Evolutionary conservation across 1,139 yeast genomes (phyloP).

Genomic region (Taphrina wiesneri): DNA sequence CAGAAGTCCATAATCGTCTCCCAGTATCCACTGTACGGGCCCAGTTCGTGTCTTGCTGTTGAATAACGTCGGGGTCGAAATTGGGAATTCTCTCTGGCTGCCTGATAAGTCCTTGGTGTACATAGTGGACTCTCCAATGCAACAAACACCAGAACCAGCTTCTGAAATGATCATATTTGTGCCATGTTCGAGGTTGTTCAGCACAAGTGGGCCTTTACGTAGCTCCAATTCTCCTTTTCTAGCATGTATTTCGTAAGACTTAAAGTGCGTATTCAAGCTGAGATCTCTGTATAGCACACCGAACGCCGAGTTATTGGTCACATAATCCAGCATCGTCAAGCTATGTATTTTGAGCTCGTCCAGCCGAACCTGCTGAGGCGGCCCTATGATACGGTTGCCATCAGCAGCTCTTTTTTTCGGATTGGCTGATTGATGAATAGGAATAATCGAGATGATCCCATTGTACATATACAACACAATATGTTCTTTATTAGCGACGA

Average conservation of each 20-base stretch:
- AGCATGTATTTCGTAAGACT: slow-evolving; percentile 38
- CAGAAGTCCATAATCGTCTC: slow-evolving; percentile 40
- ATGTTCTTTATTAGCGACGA: slow-evolving; percentile 37
- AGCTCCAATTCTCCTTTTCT: slow-evolving; percentile 28
- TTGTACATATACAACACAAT: slow-evolving; percentile 37
- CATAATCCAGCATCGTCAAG: slow-evolving; percentile 36
- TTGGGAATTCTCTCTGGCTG: slow-evolving; percentile 34
- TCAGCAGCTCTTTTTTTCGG: slow-evolving; percentile 16
- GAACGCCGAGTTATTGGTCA: slow-evolving; percentile 33
- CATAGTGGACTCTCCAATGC: slow-evolving; percentile 38
- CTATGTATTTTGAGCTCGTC: slow-evolving; percentile 39
- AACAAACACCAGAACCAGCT: slow-evolving; percentile 35
- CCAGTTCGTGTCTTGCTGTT: slow-evolving; percentile 37
- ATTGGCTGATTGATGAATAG: slow-evolving; percentile 34
- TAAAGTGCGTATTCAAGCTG: slow-evolving; percentile 38
- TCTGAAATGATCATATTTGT: slow-evolving; percentile 37
- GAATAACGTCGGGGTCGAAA: slow-evolving; percentile 38
- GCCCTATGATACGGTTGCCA: slow-evolving; percentile 30
- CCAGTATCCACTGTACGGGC: slow-evolving; percentile 37
- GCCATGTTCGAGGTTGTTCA: slow-evolving; percentile 38
- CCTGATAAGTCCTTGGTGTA: slow-evolving; percentile 14
- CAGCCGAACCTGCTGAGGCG: slow-evolving; percentile 38
- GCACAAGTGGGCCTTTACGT: background rate
- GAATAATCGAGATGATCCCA: slow-evolving; percentile 39
- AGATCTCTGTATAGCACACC: slow-evolving; percentile 40